phyloP scores from a whole-genome alignment of 257 asterid species.

The Solanum phureja region DNA sequence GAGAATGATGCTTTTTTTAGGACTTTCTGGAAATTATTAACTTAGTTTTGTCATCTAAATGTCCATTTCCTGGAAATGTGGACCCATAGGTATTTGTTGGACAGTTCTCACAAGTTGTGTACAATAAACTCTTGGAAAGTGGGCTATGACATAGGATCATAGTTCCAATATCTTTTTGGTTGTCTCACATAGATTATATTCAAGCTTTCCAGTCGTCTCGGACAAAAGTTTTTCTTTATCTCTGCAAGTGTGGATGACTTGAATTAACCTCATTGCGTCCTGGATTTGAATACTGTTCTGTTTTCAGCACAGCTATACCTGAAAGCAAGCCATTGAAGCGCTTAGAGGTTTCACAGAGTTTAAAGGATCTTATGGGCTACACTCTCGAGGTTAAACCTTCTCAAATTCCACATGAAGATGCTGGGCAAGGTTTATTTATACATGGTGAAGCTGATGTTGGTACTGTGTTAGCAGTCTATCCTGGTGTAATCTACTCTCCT shows the following conservation, averaged over 20 bases:
- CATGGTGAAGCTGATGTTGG: conserved; percentile 86
- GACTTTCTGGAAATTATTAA: background rate
- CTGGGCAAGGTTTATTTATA: conserved; percentile 72
- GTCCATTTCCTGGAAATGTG: background rate
- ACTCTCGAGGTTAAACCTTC: conserved; percentile 73
- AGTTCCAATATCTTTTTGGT: background rate
- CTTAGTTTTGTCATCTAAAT: background rate
- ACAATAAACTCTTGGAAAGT: background rate
- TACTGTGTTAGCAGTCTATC: conserved; percentile 71
- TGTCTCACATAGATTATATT: background rate
- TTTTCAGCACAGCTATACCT: conserved; percentile 30
- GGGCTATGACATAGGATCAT: background rate
- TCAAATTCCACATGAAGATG: conserved; percentile 65
- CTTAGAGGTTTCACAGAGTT: conserved; percentile 54
- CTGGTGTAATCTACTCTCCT: conserved; percentile 81
- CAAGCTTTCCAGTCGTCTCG: background rate
- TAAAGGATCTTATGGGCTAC: conserved; percentile 60
- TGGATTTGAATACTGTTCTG: conserved; percentile 15
- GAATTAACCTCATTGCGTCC: background rate
- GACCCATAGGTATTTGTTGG: background rate
- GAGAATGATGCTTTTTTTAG: too few relatives aligned
- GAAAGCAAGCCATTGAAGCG: conserved; percentile 47
- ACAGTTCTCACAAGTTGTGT: background rate
- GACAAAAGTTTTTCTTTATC: background rate
- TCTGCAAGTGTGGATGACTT: background rate